Percentiles rank a stretch among this genome's conserved stretches.
These are phyloP conservation scores for Paramyrothecium roridum DNA, from an alignment of 2,329 filamentous ascomycete genomes.

Conservation along the genomic window DNA sequence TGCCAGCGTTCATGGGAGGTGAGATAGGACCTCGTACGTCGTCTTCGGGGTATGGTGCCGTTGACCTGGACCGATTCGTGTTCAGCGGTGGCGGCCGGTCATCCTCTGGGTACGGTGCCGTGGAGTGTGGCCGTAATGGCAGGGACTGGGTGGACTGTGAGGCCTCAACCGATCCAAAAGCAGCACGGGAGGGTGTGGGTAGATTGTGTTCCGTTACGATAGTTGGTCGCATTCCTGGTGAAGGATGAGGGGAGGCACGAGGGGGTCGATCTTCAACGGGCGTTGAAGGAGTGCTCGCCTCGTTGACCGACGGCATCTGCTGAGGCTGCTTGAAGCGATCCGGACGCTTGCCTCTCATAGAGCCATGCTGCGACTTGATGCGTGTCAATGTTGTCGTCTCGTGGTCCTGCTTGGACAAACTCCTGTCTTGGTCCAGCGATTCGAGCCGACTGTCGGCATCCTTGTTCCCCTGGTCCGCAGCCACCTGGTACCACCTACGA, in stretches of 20 bases:
- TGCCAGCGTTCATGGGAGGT: constrained; percentile 41
- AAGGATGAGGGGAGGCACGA: constrained; percentile 10
- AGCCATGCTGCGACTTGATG: constrained; percentile 80
- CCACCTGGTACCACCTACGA: constrained; percentile 84
- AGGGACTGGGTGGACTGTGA: neutral
- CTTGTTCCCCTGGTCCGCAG: constrained; percentile 85
- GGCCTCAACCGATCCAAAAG: constrained; percentile 21
- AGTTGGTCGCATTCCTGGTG: neutral
- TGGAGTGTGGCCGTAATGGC: constrained; percentile 44
- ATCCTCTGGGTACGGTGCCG: constrained; percentile 69
- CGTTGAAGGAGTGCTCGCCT: constrained; percentile 31
- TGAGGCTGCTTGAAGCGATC: constrained; percentile 54
- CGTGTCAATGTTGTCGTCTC: constrained; percentile 85
- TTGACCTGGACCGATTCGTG: constrained; percentile 40
- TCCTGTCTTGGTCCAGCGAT: constrained; percentile 77
- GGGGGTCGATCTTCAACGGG: constrained; percentile 17
- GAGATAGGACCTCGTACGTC: constrained; percentile 33
- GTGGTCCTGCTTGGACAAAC: constrained; percentile 85
- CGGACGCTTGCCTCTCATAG: constrained; percentile 59
- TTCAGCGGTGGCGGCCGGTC: constrained; percentile 53
- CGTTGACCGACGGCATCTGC: constrained; percentile 47
- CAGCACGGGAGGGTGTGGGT: constrained; percentile 43
- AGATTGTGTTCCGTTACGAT: constrained; percentile 37
- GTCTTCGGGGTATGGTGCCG: constrained; percentile 52
- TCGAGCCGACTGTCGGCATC: constrained; percentile 82